phyloP scores from a whole-genome alignment of 2,329 filamentous ascomycete genomes.

The Moelleriella libera region DNA sequence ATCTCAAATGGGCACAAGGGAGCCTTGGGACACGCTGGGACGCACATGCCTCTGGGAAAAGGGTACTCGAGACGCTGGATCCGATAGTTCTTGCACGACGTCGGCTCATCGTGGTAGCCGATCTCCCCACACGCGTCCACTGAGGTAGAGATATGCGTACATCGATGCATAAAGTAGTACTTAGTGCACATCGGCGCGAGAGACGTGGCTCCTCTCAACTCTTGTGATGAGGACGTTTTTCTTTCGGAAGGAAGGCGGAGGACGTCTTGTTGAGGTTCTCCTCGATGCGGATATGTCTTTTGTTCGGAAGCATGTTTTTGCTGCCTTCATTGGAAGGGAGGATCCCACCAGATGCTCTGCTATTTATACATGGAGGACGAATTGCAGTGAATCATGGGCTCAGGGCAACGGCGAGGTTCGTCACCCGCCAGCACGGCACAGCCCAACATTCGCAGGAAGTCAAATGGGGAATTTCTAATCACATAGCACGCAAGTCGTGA shows the following conservation, averaged over 20 bases:
- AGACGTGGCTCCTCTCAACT: neutral
- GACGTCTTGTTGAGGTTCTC: too few species aligned
- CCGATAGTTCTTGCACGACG: constrained; percentile 28
- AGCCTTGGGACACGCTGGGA: constrained; percentile 28
- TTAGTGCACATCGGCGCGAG: constrained; percentile 1
- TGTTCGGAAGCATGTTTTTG: too few species aligned
- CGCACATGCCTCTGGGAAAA: constrained; percentile 26
- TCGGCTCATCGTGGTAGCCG: constrained; percentile 16
- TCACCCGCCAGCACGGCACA: too few species aligned
- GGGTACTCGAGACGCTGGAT: constrained; percentile 30
- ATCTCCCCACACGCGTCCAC: constrained; percentile 30
- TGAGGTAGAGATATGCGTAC: constrained; percentile 33
- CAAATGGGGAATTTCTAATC: too few species aligned
- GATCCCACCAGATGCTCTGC: neutral
- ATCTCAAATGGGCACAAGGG: constrained; percentile 33
- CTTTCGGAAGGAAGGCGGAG: too few species aligned
- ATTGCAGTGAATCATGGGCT: too few species aligned
- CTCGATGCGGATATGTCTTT: too few species aligned
- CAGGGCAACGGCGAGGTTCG: too few species aligned
- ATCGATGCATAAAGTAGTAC: constrained; percentile 9
- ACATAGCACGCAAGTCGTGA: too few species aligned
- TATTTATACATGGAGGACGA: neutral
- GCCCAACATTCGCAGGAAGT: too few species aligned
- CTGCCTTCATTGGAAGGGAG: neutral
- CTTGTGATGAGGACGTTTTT: too few species aligned